Percentiles rank a stretch among this genome's conserved stretches.
Conservation (phyloP, 2,329 filamentous ascomycete genomes). For the Triangularia verruculosa region DNA sequence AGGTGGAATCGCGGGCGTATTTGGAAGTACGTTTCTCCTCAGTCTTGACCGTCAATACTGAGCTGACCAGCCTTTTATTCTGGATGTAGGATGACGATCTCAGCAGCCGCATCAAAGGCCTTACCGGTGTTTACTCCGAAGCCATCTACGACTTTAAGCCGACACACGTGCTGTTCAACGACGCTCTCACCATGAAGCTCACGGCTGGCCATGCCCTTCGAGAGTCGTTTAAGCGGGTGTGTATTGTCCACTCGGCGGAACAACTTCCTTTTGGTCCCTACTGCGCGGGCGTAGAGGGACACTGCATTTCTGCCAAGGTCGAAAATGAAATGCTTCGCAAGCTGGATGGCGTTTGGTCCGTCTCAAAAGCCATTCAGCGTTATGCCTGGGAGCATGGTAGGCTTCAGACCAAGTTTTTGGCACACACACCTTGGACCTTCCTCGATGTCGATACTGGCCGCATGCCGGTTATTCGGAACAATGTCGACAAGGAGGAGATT, state of each 20-base stretch:
- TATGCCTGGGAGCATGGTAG: slow-evolving; percentile 25
- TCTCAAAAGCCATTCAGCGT: slow-evolving; percentile 25
- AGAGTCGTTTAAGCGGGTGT: slow-evolving; percentile 23
- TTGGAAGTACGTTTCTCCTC: slow-evolving; percentile 20
- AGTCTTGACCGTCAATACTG: neutral
- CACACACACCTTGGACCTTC: slow-evolving; percentile 25
- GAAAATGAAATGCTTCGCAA: slow-evolving; percentile 23
- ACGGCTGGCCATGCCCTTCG: slow-evolving; percentile 14
- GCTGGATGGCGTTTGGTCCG: slow-evolving; percentile 28
- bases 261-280: slow-evolving; percentile 29
- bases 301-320: slow-evolving; percentile 22
- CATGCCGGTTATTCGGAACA: slow-evolving; percentile 24
- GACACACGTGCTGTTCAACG: slow-evolving; percentile 30
- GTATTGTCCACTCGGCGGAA: slow-evolving; percentile 28
- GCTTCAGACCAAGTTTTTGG: slow-evolving; percentile 26
- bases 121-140: slow-evolving; percentile 17
- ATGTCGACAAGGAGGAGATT: slow-evolving; percentile 26
- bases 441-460: slow-evolving; percentile 18
- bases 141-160: slow-evolving; percentile 22
- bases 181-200: slow-evolving; percentile 28
- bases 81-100: slow-evolving; percentile 8
- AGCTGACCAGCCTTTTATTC: neutral
- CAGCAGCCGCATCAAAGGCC: slow-evolving; percentile 17
- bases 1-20: slow-evolving; percentile 23
- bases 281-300: slow-evolving; percentile 23